phyloP scores from a whole-genome alignment of 164 flowering plant species.

The Chloranthus sessilifolius region DNA sequence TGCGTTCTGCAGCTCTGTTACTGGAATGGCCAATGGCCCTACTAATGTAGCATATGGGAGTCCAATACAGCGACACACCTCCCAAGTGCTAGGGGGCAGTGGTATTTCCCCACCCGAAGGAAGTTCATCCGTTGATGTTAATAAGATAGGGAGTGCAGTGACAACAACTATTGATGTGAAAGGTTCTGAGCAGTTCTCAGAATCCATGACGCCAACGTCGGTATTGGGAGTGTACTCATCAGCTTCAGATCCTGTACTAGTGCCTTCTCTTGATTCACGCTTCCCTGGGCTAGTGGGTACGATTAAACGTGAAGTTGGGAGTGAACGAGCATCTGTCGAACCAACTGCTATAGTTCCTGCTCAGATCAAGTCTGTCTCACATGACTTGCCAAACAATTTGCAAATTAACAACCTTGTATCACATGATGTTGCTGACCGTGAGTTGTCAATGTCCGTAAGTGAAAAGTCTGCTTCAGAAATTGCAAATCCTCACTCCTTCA shows the following conservation, averaged over 20 bases:
- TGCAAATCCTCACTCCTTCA: conserved; percentile 23
- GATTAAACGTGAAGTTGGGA: conserved; percentile 55
- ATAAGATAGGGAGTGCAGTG: conserved; percentile 14
- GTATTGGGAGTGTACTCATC: conserved; percentile 53
- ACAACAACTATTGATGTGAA: conserved; percentile 6
- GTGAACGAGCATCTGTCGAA: conserved; percentile 31
- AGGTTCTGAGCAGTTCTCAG: conserved; percentile 1
- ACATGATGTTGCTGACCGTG: conserved; percentile 11
- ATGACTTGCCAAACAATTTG: conserved; percentile 14
- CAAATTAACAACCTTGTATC: conserved; percentile 6
- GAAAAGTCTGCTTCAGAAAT: conserved; percentile 28
- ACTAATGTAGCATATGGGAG: conserved; percentile 19
- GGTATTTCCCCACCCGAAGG: conserved; percentile 20
- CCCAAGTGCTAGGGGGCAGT: conserved; percentile 18
- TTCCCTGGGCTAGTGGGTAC: conserved; percentile 45
- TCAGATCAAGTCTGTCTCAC: conserved; percentile 39
- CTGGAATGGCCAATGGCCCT: conserved; percentile 41
- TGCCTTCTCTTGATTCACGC: conserved; percentile 50
- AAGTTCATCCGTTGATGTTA: conserved; percentile 11
- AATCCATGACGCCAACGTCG: conserved; percentile 23
- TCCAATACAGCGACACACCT: conserved; percentile 17
- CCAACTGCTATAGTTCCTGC: conserved; percentile 16
- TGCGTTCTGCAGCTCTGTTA: conserved; percentile 48
- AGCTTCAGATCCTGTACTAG: conserved; percentile 58
- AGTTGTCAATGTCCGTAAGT: conserved; percentile 15